phyloP scores from a whole-genome alignment of 495 filamentous ascomycete species.

The Glutinoglossum americanum region DNA sequence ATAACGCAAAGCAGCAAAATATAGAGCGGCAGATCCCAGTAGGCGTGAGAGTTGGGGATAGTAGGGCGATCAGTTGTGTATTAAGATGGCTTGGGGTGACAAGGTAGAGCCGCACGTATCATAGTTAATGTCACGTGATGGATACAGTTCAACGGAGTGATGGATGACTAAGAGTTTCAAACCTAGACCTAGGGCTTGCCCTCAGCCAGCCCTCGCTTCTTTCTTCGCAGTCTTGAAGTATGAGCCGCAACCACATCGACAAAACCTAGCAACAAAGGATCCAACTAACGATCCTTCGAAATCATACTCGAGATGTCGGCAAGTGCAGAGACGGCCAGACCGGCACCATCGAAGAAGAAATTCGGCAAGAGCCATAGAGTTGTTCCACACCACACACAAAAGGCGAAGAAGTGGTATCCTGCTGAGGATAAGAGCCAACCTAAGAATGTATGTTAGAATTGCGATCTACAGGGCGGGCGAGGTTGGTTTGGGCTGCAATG shows the following conservation, averaged over 20 bases:
- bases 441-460: constrained; percentile 53
- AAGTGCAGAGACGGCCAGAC: constrained; percentile 3
- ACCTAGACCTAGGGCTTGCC: constrained; percentile 3
- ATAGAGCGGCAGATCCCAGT: not conserved
- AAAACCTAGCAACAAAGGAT: constrained; percentile 14
- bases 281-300: constrained; percentile 16
- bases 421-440: constrained; percentile 77
- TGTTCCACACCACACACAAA: constrained; percentile 61
- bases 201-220: constrained; percentile 6
- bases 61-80: no score
- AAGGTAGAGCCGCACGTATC: no score
- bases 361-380: constrained; percentile 93
- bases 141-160: no score
- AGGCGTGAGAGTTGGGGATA: not conserved
- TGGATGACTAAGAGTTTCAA: constrained; percentile 3
- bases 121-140: not conserved
- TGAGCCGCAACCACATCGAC: not conserved
- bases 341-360: constrained; percentile 58
- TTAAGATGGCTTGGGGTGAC: no score
- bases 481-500: not conserved
- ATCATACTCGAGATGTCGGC: constrained; percentile 35
- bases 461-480: not conserved
- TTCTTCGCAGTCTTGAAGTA: not conserved
- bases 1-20: constrained; percentile 22
- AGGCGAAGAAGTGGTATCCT: constrained; percentile 99